Percentiles rank a stretch among this genome's conserved stretches.
phyloP scores from a whole-genome alignment of 768 basidiomycete species.

The Auricularia heimuer region DNA sequence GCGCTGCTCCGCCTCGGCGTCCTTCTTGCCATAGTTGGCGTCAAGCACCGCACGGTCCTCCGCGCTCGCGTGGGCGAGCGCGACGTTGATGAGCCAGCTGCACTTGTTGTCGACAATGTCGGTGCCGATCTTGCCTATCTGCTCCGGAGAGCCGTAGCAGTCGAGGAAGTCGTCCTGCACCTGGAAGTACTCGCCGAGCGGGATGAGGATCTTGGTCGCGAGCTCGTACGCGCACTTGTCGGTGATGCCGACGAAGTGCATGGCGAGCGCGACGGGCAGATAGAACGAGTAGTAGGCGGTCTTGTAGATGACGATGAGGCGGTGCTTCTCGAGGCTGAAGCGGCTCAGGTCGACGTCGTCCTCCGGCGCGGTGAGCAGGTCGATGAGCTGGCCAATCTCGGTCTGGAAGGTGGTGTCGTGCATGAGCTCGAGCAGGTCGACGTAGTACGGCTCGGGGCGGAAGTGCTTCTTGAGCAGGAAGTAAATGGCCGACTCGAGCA shows the following conservation, averaged over 20 bases:
- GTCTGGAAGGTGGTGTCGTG: constrained; percentile 85
- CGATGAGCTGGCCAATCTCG: constrained; percentile 92
- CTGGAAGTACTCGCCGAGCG: constrained; percentile 97
- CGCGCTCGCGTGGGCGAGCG: constrained; percentile 50
- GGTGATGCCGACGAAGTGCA: constrained; percentile 65
- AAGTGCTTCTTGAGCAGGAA: constrained; percentile 82
- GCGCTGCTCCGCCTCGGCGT: constrained; percentile 42
- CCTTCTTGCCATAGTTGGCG: constrained; percentile 45
- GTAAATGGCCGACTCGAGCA: constrained; percentile 94
- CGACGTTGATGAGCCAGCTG: constrained; percentile 90
- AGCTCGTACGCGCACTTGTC: constrained; percentile 50
- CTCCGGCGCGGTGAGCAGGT: constrained; percentile 92
- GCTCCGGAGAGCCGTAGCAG: constrained; percentile 79
- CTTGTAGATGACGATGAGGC: constrained; percentile 92
- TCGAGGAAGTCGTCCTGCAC: constrained; percentile 97
- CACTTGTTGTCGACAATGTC: constrained; percentile 99
- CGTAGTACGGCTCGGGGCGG: constrained; percentile 69
- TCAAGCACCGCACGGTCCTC: constrained; percentile 49
- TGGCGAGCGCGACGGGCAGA: constrained; percentile 91
- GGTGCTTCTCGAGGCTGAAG: constrained; percentile 86
- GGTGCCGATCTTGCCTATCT: constrained; percentile 94
- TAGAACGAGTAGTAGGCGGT: constrained; percentile 98
- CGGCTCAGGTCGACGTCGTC: constrained; percentile 75
- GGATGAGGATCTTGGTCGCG: constrained; percentile 74
- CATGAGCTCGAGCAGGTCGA: constrained; percentile 84